Evolutionary conservation across 768 basidiomycete genomes (phyloP), one percentile per base, ranked within the genome.

Genomic region (Auriscalpium microsporum): DNA sequence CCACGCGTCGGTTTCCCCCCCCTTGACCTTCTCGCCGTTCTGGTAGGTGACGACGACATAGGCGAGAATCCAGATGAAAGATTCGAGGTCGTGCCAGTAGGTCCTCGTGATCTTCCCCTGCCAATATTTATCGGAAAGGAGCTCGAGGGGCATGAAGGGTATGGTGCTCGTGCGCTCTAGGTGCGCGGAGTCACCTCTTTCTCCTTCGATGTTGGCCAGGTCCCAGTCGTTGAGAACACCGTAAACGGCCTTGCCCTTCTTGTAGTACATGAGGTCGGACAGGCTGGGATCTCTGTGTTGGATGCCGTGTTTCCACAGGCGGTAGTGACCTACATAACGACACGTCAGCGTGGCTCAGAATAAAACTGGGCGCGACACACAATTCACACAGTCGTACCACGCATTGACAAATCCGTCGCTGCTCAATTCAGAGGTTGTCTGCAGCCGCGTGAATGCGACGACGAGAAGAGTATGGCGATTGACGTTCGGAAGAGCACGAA

Each of bases 221-320:
- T 52, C 51, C 51, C 51, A 52, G 51, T 52, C 51, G 51, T 52
- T 44, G 38, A 52, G 51, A 21, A 52, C 21, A 10, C 51, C 51
- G 21, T 21, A 3, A 4, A 10, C 21, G 8, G 4, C 2, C 33
- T 35, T 14, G 1, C 9, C 9, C 10, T 40, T 0, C n/a, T 23
- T 10, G 17, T 16, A 13, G 11, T 42, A 13, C 51, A 45, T 44
- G 10, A 52, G 51, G 17, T 52, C 45, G 11, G 8, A 7, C 2
- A 44, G 13, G 51, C 40, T 45, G 19, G 37, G 51, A 35, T 52
- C 51, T 13, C 40, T 13, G 7, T 52, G 51, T 10, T 17, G 19
- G 3, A 52, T 33, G 42, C 13, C 21, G 5, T 3, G 5, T 23
- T 11, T 17, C 46, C 46, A 48, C 23, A 28, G 3, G 16, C 13